Base-by-base conservation (phyloP, 2,329 filamentous ascomycete species). In the Moelleriella libera region DNA sequence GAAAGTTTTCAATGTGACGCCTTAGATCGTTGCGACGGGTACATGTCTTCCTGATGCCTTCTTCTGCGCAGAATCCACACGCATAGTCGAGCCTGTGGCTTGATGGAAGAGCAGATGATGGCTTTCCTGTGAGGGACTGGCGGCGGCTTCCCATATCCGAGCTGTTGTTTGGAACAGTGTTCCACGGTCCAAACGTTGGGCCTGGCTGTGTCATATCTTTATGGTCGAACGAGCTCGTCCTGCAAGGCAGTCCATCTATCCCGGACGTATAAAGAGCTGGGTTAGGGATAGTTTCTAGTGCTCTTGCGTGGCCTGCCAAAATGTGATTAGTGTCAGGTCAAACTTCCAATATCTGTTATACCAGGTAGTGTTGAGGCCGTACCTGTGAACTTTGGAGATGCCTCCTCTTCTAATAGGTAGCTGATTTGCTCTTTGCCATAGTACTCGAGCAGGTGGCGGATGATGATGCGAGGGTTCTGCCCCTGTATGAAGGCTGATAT, bases 1-100 rank as follows among this genome's bases (percentile, higher is more conserved):
- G 70, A 46, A 70, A 71, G 50, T 70, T 64, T 47, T 70, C 67
- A 34, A 72, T 69, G 47, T 72, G 70, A 10, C 70, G 65, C 53
- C 71, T 71, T 44, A 72, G 57, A 48, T 72, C 70, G 49, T 71
- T 70, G 51, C 49, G 47, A 12, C 43, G 47, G 14, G 49, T 48
- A 31, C 49, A 48, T 10, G 47, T 50, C 42, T 50, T 48, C 39
- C 45, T 21, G 40, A 50, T 50, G 39, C 43, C 57, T 47, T 63
- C 58, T 50, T 68, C 66, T 31, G 57, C 59, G 53, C 66, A 69
- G 47, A 68, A 65, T 6, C 51, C 51, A 21, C 52, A 53, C 14
- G 48, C 47, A 32, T 53, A 50, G 32, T 54, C 52, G 10, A 43
- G 30, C 37, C 60, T 58, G 48, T 60, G 64, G 10, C 47, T 28